Evolutionary conservation across 371 early-diverging fungal species (phyloP).

Genomic region (Mucor plumbeus): DNA sequence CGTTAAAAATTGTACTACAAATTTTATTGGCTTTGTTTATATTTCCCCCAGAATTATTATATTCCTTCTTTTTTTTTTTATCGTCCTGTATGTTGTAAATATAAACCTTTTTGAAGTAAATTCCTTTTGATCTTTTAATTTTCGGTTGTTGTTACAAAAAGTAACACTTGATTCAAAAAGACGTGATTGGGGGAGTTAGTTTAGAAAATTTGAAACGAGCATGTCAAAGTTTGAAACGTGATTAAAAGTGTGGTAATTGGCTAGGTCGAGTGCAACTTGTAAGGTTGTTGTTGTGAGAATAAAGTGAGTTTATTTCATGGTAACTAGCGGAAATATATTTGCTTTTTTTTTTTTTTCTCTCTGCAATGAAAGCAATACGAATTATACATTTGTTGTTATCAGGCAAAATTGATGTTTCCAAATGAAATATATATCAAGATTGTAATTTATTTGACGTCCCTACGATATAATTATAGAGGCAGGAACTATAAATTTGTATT

Average conservation of each 20-base stretch:
- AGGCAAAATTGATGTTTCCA: no score
- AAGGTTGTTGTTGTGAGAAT: neutral
- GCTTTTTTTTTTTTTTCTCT: no score
- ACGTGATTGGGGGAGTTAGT: neutral
- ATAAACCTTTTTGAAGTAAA: neutral
- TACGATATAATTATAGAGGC: no score
- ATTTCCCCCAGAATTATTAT: neutral
- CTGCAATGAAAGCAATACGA: no score
- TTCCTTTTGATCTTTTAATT: neutral
- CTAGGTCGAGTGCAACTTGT: neutral
- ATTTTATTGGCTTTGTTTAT: neutral
- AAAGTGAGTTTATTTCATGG: neutral
- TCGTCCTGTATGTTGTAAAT: neutral
- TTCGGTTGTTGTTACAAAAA: neutral
- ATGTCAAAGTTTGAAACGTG: neutral
- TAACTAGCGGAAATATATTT: no score
- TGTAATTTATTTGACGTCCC: no score
- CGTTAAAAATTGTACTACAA: neutral
- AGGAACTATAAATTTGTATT: no score
- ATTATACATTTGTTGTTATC: no score
- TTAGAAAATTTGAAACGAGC: neutral
- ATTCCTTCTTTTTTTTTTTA: neutral
- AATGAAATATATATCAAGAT: no score
- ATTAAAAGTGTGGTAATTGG: neutral
- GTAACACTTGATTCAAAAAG: neutral